phyloP scores from a whole-genome alignment of 345 rosid species.

The Erodium maritimum region DNA sequence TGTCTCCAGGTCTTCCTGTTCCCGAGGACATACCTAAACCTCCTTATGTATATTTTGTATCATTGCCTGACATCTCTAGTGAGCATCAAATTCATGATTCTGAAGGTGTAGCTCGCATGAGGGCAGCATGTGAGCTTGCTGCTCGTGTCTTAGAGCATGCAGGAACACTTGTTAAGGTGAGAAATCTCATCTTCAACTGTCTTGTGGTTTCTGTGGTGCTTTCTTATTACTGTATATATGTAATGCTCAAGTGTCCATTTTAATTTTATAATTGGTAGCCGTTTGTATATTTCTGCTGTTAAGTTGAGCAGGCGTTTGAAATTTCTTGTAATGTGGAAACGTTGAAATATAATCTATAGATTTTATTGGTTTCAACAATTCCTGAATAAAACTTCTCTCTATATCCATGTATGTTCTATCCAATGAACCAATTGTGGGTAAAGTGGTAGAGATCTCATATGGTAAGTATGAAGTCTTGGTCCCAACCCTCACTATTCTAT shows the following conservation, averaged over 20 bases:
- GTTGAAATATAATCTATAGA: not conserved
- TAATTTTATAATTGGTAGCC: not conserved
- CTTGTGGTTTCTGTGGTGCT: not conserved
- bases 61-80: conserved; percentile 52
- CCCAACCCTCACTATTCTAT: too few relatives aligned
- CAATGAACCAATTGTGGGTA: too few relatives aligned
- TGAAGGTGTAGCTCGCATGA: conserved; percentile 58
- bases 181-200: conserved; percentile 6
- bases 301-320: not conserved
- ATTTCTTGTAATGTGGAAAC: not conserved
- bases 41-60: conserved; percentile 44
- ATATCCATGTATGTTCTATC: too few relatives aligned
- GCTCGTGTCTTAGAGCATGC: conserved; percentile 72
- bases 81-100: conserved; percentile 66
- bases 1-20: conserved; percentile 63
- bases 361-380: not conserved
- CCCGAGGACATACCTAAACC: conserved; percentile 76
- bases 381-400: not conserved
- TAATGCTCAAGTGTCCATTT: too few relatives aligned
- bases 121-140: conserved; percentile 86
- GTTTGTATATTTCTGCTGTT: not conserved
- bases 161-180: conserved; percentile 73
- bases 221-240: too few relatives aligned
- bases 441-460: too few relatives aligned
- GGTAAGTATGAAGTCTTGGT: too few relatives aligned